These are phyloP conservation scores for Tribonema minus DNA, from an alignment of 108 stramenopile genomes.

Conservation along the genomic window DNA sequence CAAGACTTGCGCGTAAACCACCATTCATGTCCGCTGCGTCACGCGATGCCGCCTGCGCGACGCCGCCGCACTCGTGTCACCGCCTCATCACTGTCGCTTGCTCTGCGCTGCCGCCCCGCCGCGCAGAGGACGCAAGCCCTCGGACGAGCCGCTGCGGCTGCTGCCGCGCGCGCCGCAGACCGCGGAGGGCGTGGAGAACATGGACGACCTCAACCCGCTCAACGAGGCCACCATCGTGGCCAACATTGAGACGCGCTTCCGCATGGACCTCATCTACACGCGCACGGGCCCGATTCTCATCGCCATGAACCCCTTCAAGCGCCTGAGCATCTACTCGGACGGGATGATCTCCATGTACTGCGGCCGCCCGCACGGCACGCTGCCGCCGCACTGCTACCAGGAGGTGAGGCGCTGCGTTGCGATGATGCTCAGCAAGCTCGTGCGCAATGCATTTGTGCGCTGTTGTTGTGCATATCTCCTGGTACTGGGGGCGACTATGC, in stretches of 20 bases:
- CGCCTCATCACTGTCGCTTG: no score
- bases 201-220: neutral
- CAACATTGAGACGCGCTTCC: slow-evolving; percentile 37
- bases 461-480: no score
- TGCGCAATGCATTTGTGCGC: no score
- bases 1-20: no score
- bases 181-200: neutral
- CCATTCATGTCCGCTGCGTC: no score
- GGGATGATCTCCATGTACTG: neutral
- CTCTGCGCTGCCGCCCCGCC: no score
- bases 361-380: neutral
- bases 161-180: neutral
- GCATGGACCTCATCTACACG: slow-evolving; percentile 49
- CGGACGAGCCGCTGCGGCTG: neutral
- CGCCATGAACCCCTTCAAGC: slow-evolving; percentile 53
- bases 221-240: slow-evolving; percentile 46
- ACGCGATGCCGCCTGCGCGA: no score
- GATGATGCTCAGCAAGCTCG: no score
- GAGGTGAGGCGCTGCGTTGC: no score
- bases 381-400: neutral
- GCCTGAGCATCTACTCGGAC: neutral
- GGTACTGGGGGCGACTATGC: no score
- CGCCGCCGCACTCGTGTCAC: no score
- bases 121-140: neutral
- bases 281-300: slow-evolving; percentile 53